Conservation (phyloP, 768 basidiomycete genomes). For the Tulasnella sp. region DNA sequence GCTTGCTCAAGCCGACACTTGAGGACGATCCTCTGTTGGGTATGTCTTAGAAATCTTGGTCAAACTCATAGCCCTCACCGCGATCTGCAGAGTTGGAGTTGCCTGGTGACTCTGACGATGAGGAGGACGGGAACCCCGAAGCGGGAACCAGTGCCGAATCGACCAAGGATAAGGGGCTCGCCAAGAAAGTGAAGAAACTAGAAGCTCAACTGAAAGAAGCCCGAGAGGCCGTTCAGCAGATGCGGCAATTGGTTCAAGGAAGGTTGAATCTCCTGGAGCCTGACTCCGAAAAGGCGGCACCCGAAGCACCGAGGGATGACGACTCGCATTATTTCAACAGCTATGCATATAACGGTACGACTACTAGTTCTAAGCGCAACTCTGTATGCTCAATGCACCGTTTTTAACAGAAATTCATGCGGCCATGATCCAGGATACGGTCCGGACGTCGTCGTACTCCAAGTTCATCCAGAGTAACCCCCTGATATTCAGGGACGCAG, state of each 20-base stretch:
- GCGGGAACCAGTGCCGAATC: conserved; percentile 22
- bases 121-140: conserved; percentile 24
- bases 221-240: conserved; percentile 50
- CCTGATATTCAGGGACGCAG: conserved; percentile 63
- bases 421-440: conserved; percentile 92
- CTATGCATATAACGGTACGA: conserved; percentile 74
- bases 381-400: not conserved
- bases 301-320: conserved; percentile 53
- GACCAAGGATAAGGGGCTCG: conserved; percentile 15
- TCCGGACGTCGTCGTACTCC: conserved; percentile 87
- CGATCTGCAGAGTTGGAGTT: conserved; percentile 42
- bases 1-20: conserved; percentile 68
- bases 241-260: conserved; percentile 43
- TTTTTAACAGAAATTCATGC: conserved; percentile 73
- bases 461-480: conserved; percentile 82
- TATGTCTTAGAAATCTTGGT: conserved; percentile 30
- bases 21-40: conserved; percentile 86
- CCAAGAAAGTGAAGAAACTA: conserved; percentile 40
- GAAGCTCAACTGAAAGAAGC: conserved; percentile 51
- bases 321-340: conserved; percentile 91
- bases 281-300: conserved; percentile 15
- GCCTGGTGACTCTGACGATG: conserved; percentile 68
- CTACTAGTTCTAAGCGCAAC: not conserved
- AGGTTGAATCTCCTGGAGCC: conserved; percentile 31
- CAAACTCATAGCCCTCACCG: not conserved